A percentile compares a stretch with the other conserved stretches of the same genome.
Conservation (phyloP, 2,329 filamentous ascomycete species). For the Clonostachys chloroleuca region DNA sequence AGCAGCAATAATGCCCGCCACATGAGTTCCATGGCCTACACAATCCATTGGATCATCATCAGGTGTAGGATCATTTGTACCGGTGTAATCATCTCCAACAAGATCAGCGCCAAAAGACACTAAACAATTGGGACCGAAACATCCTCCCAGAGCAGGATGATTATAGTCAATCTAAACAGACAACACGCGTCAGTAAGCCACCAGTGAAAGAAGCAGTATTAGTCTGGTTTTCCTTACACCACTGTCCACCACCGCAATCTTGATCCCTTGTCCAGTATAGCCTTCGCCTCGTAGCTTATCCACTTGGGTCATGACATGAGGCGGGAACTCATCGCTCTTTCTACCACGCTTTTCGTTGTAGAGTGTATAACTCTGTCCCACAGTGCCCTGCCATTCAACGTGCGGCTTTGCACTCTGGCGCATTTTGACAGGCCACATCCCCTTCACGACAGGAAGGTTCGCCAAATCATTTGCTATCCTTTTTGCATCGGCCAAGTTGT, state of each 20-base stretch:
- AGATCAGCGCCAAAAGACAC: slow-evolving; percentile 54
- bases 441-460: too few species aligned
- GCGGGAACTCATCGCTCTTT: slow-evolving; percentile 29
- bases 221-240: slow-evolving; percentile 33
- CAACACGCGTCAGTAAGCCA: neutral
- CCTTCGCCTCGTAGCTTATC: slow-evolving; percentile 50
- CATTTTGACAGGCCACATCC: too few species aligned
- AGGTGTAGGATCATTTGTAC: slow-evolving; percentile 30
- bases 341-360: slow-evolving; percentile 11
- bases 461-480: too few species aligned
- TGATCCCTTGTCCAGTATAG: slow-evolving; percentile 44
- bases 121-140: slow-evolving; percentile 55
- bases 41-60: slow-evolving; percentile 49
- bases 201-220: slow-evolving; percentile 1
- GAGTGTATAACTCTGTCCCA: slow-evolving; percentile 8
- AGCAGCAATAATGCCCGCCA: slow-evolving; percentile 59
- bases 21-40: slow-evolving; percentile 57
- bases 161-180: slow-evolving; percentile 53
- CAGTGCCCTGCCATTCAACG: too few species aligned
- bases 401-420: too few species aligned
- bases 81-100: slow-evolving; percentile 50
- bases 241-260: slow-evolving; percentile 48
- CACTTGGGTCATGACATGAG: slow-evolving; percentile 55
- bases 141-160: slow-evolving; percentile 59
- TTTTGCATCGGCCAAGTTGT: too few species aligned